These are phyloP conservation scores for Aspergillus quadricinctus DNA, from an alignment of 2,329 filamentous ascomycete genomes.

Conservation along the genomic window DNA sequence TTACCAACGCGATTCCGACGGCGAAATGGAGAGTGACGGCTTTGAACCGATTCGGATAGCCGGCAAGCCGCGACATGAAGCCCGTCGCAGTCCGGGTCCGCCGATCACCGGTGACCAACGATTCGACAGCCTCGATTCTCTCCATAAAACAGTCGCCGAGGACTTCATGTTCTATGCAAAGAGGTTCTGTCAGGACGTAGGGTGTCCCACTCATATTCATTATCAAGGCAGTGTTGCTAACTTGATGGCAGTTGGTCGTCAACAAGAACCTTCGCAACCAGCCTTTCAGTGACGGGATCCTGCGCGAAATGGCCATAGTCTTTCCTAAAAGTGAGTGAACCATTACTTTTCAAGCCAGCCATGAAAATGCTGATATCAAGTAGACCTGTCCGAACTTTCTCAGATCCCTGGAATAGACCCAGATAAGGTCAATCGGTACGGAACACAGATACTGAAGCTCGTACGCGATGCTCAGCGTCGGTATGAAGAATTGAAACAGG, in stretches of 20 bases:
- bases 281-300: constrained; percentile 43
- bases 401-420: constrained; percentile 40
- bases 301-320: constrained; percentile 47
- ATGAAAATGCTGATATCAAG: constrained; percentile 8
- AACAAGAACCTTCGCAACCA: constrained; percentile 41
- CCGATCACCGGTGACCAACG: constrained; percentile 44
- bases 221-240: constrained; percentile 3
- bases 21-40: constrained; percentile 40
- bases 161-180: constrained; percentile 46
- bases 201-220: constrained; percentile 5
- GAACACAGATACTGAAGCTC: constrained; percentile 40
- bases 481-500: constrained; percentile 42
- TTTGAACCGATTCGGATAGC: constrained; percentile 40
- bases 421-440: constrained; percentile 44
- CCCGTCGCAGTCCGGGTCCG: constrained; percentile 35
- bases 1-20: constrained; percentile 22
- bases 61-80: constrained; percentile 26
- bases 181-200: constrained; percentile 39
- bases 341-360: background rate
- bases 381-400: constrained; percentile 38
- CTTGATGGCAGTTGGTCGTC: constrained; percentile 36
- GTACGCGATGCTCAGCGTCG: constrained; percentile 37
- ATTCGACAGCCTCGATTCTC: constrained; percentile 39
- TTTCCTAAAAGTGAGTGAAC: constrained; percentile 39
- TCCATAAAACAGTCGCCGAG: constrained; percentile 43